phyloP scores from a whole-genome alignment of 441 rosid species.

The Euphorbia corollata region DNA sequence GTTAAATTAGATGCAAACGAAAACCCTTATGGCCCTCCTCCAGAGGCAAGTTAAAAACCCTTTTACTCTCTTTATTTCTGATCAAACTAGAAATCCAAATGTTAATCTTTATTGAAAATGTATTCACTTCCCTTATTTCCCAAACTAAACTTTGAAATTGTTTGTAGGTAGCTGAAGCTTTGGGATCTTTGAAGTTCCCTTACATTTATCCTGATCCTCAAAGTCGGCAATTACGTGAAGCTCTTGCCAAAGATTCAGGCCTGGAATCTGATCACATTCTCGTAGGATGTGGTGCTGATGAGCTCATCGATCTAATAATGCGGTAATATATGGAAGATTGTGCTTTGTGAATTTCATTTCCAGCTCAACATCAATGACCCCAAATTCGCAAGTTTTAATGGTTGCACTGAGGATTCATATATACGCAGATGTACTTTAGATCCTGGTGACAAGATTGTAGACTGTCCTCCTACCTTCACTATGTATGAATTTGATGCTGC shows the following conservation, averaged over 20 bases:
- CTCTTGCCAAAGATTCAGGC: conserved; percentile 65
- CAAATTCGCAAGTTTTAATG: not conserved
- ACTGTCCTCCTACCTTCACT: conserved; percentile 96
- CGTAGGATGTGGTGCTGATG: conserved; percentile 97
- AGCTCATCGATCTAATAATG: conserved; percentile 90
- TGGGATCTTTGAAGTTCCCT: conserved; percentile 66
- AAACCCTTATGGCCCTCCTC: conserved; percentile 98
- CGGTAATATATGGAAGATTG: conserved; percentile 32
- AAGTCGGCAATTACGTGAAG: conserved; percentile 69
- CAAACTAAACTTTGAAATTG: conserved; percentile 26
- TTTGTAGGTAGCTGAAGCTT: conserved; percentile 67
- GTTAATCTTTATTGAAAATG: too few relatives aligned
- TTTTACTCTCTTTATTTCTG: not conserved
- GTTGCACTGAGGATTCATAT: too few relatives aligned
- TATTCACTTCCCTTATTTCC: too few relatives aligned
- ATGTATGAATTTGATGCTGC: conserved; percentile 95
- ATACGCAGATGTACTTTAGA: conserved; percentile 69
- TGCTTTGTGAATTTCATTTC: not conserved
- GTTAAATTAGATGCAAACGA: conserved; percentile 94
- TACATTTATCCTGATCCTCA: conserved; percentile 68
- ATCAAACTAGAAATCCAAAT: too few relatives aligned
- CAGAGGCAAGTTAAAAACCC: conserved; percentile 55
- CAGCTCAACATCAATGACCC: not conserved
- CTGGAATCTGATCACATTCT: conserved; percentile 78
- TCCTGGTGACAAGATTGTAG: conserved; percentile 85